These are phyloP conservation scores for Lupinus albus DNA, from an alignment of 306 rosid species.

Conservation along the genomic window DNA sequence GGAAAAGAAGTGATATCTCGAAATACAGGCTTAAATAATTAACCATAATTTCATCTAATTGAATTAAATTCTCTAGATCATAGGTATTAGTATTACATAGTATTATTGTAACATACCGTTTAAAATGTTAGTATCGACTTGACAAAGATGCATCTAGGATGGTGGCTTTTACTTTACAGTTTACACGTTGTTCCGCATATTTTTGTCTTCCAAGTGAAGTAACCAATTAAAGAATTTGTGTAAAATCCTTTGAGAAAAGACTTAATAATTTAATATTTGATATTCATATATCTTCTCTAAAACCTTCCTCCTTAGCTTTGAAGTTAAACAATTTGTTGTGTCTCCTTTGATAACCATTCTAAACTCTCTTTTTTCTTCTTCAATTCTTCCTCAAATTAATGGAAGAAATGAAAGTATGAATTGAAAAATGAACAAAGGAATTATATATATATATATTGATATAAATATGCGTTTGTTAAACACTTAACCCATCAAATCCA, in stretches of 20 bases:
- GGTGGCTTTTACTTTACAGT: slow-evolving; percentile 45
- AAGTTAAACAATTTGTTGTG: slow-evolving; percentile 32
- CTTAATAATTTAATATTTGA: not conserved
- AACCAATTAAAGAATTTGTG: slow-evolving; percentile 37
- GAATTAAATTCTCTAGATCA: too few relatives aligned
- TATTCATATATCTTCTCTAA: slow-evolving; percentile 15
- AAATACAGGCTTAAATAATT: too few relatives aligned
- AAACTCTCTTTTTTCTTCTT: slow-evolving; percentile 27
- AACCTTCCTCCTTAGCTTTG: slow-evolving; percentile 38
- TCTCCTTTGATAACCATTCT: slow-evolving; percentile 27
- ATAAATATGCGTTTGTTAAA: slow-evolving; percentile 41
- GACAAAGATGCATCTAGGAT: too few relatives aligned
- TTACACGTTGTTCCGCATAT: slow-evolving; percentile 34
- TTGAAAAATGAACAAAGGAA: slow-evolving; percentile 4
- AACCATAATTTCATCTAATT: too few relatives aligned
- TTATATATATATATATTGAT: slow-evolving; percentile 26
- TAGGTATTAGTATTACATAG: too few relatives aligned
- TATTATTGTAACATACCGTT: too few relatives aligned
- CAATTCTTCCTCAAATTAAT: slow-evolving; percentile 39
- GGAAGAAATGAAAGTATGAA: slow-evolving; percentile 42
- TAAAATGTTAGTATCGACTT: too few relatives aligned
- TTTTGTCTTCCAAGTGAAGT: slow-evolving; percentile 43
- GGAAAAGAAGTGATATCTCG: too few relatives aligned
- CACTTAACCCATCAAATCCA: slow-evolving; percentile 91
- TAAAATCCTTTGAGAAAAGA: slow-evolving; percentile 26